Evolutionary conservation across 2,329 filamentous ascomycete species (phyloP).

Genomic region (Penicillium sp.): DNA sequence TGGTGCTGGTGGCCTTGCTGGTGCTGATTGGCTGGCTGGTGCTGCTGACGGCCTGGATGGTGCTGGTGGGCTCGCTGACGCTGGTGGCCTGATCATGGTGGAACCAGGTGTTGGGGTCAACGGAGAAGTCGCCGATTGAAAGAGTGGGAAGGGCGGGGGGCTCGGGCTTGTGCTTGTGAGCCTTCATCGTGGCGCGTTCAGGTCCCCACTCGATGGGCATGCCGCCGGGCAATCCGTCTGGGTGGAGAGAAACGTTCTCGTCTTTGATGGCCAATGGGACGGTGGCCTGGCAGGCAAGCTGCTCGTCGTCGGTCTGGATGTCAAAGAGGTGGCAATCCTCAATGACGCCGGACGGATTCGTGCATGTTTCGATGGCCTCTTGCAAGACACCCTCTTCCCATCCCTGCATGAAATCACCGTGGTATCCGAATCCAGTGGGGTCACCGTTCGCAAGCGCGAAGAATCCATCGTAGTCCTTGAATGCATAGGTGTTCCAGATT

Average conservation of each 20-base stretch:
- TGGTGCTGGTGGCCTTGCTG: not conserved
- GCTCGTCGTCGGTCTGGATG: constrained; percentile 57
- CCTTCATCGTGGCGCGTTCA: constrained; percentile 33
- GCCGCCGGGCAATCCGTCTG: constrained; percentile 63
- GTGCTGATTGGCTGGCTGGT: constrained; percentile 4
- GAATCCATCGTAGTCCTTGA: constrained; percentile 58
- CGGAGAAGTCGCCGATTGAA: constrained; percentile 7
- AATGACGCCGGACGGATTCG: constrained; percentile 64
- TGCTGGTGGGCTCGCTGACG: not conserved
- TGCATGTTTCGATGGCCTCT: constrained; percentile 70
- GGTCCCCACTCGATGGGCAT: constrained; percentile 49
- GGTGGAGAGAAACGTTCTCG: constrained; percentile 59
- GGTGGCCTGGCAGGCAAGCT: constrained; percentile 59
- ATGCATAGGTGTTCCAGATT: constrained; percentile 72
- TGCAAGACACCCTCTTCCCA: constrained; percentile 70
- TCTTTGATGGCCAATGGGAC: constrained; percentile 52
- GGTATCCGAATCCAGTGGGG: constrained; percentile 67
- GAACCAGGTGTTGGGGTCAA: constrained; percentile 7
- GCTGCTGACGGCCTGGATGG: constrained; percentile 6
- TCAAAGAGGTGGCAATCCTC: constrained; percentile 72
- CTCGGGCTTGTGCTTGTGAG: not conserved
- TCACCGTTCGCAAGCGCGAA: constrained; percentile 80
- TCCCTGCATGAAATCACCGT: constrained; percentile 76
- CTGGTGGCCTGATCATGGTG: constrained; percentile 3
- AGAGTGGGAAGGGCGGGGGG: constrained; percentile 4